Conservation (phyloP, 176 grass and related monocot species). For the Rhynchospora tenuis region DNA sequence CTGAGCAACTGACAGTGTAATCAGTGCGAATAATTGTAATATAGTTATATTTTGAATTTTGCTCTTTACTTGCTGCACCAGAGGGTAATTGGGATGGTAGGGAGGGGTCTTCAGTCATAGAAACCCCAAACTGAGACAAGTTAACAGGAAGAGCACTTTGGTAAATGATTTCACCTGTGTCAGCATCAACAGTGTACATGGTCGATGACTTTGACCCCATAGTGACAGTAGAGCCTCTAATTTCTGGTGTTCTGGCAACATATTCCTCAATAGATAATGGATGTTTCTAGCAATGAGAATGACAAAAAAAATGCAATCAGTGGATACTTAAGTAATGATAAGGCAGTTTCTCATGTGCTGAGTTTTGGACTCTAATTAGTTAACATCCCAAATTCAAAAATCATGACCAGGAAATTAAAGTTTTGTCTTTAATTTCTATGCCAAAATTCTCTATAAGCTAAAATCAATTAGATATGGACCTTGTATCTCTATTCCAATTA, state of each 20-base stretch:
- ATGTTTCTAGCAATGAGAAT: constrained; percentile 48
- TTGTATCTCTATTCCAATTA: background rate
- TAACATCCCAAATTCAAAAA: background rate
- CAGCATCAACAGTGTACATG: constrained; percentile 58
- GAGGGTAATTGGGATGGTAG: constrained; percentile 54
- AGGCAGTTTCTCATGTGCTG: background rate
- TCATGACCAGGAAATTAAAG: no score
- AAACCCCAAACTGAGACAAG: constrained; percentile 42
- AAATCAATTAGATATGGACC: background rate
- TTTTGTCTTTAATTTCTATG: background rate
- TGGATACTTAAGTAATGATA: background rate
- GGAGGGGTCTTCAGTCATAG: constrained; percentile 37
- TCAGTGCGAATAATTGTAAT: constrained; percentile 76
- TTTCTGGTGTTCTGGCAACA: constrained; percentile 58
- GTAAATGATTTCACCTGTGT: constrained; percentile 76
- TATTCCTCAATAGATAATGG: constrained; percentile 82
- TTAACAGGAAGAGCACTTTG: constrained; percentile 43
- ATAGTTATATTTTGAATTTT: constrained; percentile 30
- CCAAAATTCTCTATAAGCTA: background rate
- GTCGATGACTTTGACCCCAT: constrained; percentile 80
- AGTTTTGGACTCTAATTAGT: background rate
- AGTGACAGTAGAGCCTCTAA: constrained; percentile 72
- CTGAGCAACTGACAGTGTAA: constrained; percentile 78
- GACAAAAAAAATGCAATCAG: constrained; percentile 17
- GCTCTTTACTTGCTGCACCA: constrained; percentile 22